phyloP scores from a whole-genome alignment of 1,284 basidiomycete species.

The Cutaneotrichosporon sp. region DNA sequence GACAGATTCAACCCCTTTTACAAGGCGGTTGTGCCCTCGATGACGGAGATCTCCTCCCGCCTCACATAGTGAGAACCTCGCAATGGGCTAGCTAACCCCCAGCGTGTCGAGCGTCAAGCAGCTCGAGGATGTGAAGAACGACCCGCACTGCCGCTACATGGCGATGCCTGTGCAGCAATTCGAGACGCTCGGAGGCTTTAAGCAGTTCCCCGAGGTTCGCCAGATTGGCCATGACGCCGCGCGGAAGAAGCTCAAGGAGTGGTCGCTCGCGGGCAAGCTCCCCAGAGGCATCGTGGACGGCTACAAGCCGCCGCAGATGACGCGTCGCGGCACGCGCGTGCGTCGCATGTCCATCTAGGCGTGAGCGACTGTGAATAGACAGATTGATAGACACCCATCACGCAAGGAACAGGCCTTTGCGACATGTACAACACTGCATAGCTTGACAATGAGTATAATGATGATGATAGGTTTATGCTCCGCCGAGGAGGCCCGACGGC shows the following conservation, averaged over 20 bases:
- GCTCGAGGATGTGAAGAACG: conserved; percentile 88
- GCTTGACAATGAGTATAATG: neutral
- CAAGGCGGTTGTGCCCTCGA: conserved; percentile 77
- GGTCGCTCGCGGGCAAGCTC: conserved; percentile 77
- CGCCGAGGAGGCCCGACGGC: neutral
- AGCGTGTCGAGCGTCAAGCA: conserved; percentile 95
- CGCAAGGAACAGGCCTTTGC: neutral
- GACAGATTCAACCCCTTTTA: conserved; percentile 73
- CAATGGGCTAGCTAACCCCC: conserved; percentile 8
- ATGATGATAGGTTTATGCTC: conserved; percentile 1
- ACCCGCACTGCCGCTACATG: conserved; percentile 87
- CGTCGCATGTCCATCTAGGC: conserved; percentile 27
- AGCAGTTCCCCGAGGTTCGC: conserved; percentile 60
- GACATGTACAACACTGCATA: conserved; percentile 19
- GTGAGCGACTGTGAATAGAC: neutral
- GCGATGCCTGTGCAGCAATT: conserved; percentile 79
- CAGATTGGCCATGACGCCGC: conserved; percentile 79
- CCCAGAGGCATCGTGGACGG: conserved; percentile 66
- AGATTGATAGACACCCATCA: neutral
- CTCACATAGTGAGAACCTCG: conserved; percentile 77
- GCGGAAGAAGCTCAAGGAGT: conserved; percentile 69
- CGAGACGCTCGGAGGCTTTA: conserved; percentile 54
- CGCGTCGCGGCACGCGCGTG: conserved; percentile 41
- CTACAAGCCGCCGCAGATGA: conserved; percentile 34
- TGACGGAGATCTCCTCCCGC: conserved; percentile 94